A percentile compares a stretch with the other conserved stretches of the same genome.
phyloP scores from a whole-genome alignment of 192 early-diverging fungal genomes.

The Physocladia obscura region DNA sequence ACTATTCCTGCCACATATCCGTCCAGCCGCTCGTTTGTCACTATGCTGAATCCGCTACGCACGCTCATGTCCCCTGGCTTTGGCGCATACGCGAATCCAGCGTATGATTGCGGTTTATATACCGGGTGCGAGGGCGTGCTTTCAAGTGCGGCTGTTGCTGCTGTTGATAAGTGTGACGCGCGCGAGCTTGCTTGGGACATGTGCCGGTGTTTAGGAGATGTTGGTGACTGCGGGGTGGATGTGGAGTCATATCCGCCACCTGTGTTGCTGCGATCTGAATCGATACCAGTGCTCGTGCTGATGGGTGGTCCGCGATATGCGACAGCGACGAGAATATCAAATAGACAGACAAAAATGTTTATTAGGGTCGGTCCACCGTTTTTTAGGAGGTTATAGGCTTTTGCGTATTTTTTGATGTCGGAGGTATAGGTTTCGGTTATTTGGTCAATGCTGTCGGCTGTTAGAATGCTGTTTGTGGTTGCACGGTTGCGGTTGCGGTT shows the following conservation, averaged over 20 bases:
- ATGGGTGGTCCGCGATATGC: too few relatives aligned
- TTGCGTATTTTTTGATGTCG: not conserved
- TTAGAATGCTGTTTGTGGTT: not conserved
- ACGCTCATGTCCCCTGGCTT: not conserved
- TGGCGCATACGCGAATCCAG: not conserved
- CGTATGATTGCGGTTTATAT: not conserved
- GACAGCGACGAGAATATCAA: not conserved
- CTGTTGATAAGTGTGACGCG: not conserved
- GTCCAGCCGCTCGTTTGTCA: conserved; percentile 3
- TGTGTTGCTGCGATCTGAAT: too few relatives aligned
- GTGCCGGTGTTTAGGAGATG: not conserved
- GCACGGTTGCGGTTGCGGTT: not conserved
- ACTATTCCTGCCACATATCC: conserved; percentile 4
- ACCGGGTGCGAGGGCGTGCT: not conserved
- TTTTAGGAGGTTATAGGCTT: not conserved
- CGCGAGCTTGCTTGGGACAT: not conserved
- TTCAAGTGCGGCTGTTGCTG: not conserved
- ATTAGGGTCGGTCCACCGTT: not conserved
- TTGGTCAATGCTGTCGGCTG: not conserved
- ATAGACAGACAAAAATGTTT: not conserved
- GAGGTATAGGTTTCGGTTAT: not conserved
- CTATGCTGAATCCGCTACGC: not conserved
- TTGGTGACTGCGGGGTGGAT: not conserved
- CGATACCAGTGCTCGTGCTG: too few relatives aligned
- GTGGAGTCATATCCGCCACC: too few relatives aligned